Conservation (phyloP, 2,329 filamentous ascomycete species). For the Arthrobotrys sinensis region DNA sequence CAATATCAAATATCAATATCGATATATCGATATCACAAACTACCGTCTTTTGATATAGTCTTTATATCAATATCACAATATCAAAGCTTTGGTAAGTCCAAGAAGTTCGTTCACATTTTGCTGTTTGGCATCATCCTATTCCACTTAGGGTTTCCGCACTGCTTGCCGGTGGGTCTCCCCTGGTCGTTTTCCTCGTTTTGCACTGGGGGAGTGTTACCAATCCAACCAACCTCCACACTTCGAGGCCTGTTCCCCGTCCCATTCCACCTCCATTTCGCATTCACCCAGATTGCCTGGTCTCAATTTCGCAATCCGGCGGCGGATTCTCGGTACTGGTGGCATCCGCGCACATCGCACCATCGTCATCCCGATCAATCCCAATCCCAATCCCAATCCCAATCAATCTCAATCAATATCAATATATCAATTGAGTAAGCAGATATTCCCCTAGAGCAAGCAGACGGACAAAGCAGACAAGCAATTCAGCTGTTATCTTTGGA, state of each 20-base stretch:
- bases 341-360: slow-evolving; percentile 44
- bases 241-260: slow-evolving; percentile 42
- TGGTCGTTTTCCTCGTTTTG: slow-evolving; percentile 19
- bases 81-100: slow-evolving; percentile 4
- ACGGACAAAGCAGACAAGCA: neutral
- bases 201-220: slow-evolving; percentile 36
- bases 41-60: too few species aligned
- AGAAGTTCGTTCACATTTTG: neutral
- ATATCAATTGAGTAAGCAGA: neutral
- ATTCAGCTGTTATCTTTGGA: slow-evolving; percentile 24
- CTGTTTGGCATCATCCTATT: neutral
- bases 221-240: slow-evolving; percentile 38
- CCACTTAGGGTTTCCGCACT: slow-evolving; percentile 12
- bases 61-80: neutral
- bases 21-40: neutral
- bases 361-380: neutral
- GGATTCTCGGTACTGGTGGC: slow-evolving; percentile 48
- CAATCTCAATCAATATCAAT: neutral
- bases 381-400: neutral
- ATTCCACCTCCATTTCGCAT: slow-evolving; percentile 33
- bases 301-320: slow-evolving; percentile 58
- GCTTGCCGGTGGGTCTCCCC: slow-evolving; percentile 29
- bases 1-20: too few species aligned
- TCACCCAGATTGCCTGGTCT: slow-evolving; percentile 51
- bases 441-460: neutral